phyloP scores from a whole-genome alignment of 176 grass and related monocot genomes.

The Rhipidocladum racemiflorum region DNA sequence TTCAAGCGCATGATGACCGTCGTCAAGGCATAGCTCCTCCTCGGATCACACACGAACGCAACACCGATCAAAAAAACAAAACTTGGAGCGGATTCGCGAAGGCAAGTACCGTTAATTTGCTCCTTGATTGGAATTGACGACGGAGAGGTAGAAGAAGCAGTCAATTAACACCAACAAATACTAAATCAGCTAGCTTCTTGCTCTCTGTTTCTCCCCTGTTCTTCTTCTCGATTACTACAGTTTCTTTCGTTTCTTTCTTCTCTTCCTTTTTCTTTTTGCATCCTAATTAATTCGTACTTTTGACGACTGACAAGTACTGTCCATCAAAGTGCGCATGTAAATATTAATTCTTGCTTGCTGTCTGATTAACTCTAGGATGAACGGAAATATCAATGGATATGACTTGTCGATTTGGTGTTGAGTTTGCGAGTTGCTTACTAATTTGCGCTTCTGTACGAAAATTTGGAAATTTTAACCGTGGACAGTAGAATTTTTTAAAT shows the following conservation, averaged over 20 bases:
- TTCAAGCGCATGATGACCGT: slow-evolving; percentile 96
- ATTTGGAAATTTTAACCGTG: not conserved
- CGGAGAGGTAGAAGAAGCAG: slow-evolving; percentile 12
- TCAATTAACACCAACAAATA: slow-evolving; percentile 21
- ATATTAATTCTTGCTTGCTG: slow-evolving; percentile 43
- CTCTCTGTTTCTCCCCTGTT: slow-evolving; percentile 38
- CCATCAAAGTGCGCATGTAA: slow-evolving; percentile 41
- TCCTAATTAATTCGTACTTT: slow-evolving; percentile 10
- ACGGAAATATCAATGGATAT: not conserved
- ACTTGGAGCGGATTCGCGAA: slow-evolving; percentile 25
- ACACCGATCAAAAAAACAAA: not conserved
- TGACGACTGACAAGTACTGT: slow-evolving; percentile 30
- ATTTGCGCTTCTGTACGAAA: not conserved
- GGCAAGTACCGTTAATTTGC: slow-evolving; percentile 28
- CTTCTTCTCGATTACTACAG: slow-evolving; percentile 21
- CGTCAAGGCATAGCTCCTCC: slow-evolving; percentile 37
- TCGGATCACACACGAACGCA: not conserved
- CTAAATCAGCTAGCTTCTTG: slow-evolving; percentile 35
- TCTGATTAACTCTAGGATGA: slow-evolving; percentile 20
- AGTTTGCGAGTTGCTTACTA: not conserved
- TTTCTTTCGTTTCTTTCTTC: not conserved
- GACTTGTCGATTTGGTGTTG: not conserved
- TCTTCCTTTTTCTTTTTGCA: not conserved
- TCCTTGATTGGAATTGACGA: slow-evolving; percentile 15
- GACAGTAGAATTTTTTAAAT: not conserved